Percentiles rank a stretch among this genome's conserved stretches.
phyloP scores from a whole-genome alignment of 768 basidiomycete species.

The Phaeolepiota aurea region DNA sequence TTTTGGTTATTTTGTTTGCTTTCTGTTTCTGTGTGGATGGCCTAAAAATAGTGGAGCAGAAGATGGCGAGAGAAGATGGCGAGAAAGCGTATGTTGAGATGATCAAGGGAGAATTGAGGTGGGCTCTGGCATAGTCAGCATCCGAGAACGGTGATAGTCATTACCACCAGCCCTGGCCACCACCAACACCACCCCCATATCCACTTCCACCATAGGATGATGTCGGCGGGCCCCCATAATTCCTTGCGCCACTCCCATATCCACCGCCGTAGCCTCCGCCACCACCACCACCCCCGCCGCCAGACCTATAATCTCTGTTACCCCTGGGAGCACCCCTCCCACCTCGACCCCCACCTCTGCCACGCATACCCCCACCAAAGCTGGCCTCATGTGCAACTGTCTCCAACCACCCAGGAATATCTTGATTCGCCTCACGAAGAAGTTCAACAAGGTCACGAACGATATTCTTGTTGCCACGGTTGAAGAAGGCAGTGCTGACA shows the following conservation, averaged over 20 bases:
- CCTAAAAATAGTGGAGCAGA: slow-evolving; percentile 3
- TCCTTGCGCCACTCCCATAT: slow-evolving; percentile 10
- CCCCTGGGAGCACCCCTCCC: slow-evolving; percentile 41
- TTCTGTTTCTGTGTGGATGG: slow-evolving; percentile 4
- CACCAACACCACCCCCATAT: slow-evolving; percentile 18
- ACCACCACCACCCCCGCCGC: slow-evolving; percentile 26
- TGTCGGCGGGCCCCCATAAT: slow-evolving; percentile 10
- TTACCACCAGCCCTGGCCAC: slow-evolving; percentile 15
- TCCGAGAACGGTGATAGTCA: too few relatives aligned
- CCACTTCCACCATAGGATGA: slow-evolving; percentile 11
- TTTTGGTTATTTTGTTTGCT: background rate
- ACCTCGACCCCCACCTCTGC: slow-evolving; percentile 56
- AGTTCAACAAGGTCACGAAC: slow-evolving; percentile 89
- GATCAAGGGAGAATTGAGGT: too few relatives aligned
- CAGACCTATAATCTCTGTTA: slow-evolving; percentile 35
- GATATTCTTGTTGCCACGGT: slow-evolving; percentile 87
- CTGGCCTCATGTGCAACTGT: slow-evolving; percentile 75
- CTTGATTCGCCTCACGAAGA: slow-evolving; percentile 92
- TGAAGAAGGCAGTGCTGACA: slow-evolving; percentile 93
- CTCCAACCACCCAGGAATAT: slow-evolving; percentile 87
- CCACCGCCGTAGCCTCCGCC: slow-evolving; percentile 12
- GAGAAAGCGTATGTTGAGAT: too few relatives aligned
- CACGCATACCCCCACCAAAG: slow-evolving; percentile 50
- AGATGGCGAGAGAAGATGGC: slow-evolving; percentile 7
- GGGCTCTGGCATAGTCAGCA: too few relatives aligned